phyloP scores from a whole-genome alignment of 371 early-diverging fungal genomes.

The Dinochytrium kinnereticum region DNA sequence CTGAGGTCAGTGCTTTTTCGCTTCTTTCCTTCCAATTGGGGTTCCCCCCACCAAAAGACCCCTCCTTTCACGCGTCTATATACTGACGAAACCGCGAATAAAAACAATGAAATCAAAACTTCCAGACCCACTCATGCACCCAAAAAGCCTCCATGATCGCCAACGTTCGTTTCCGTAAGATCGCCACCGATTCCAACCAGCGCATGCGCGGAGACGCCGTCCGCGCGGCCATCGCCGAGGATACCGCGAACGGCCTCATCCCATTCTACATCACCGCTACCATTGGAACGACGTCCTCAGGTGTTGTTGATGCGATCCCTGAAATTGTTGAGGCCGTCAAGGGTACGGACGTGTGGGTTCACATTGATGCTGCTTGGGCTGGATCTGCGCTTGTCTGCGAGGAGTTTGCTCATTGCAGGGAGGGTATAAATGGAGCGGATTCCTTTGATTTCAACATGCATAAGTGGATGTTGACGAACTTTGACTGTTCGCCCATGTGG shows the following conservation, averaged over 20 bases:
- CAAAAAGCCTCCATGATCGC: slow-evolving; percentile 58
- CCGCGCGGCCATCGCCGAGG: slow-evolving; percentile 46
- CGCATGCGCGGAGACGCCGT: slow-evolving; percentile 34
- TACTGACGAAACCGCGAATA: no score
- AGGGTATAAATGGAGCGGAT: slow-evolving; percentile 53
- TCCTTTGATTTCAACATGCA: slow-evolving; percentile 66
- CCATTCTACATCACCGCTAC: slow-evolving; percentile 65
- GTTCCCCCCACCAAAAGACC: no score
- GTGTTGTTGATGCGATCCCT: slow-evolving; percentile 58
- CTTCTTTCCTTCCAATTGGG: no score
- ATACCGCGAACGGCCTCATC: slow-evolving; percentile 55
- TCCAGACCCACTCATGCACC: slow-evolving; percentile 58
- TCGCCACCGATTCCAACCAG: slow-evolving; percentile 41
- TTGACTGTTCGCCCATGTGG: slow-evolving; percentile 61
- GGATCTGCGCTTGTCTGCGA: slow-evolving; percentile 60
- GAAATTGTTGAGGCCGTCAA: slow-evolving; percentile 53
- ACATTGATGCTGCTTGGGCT: slow-evolving; percentile 70
- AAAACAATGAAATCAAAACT: no score
- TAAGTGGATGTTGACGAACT: slow-evolving; percentile 65
- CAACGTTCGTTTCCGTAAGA: slow-evolving; percentile 39
- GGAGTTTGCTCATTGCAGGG: slow-evolving; percentile 53
- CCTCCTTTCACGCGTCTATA: no score
- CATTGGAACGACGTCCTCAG: slow-evolving; percentile 63
- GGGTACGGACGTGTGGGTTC: slow-evolving; percentile 51
- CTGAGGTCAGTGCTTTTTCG: no score